phyloP scores from a whole-genome alignment of 2,329 filamentous ascomycete genomes.

The Zymoseptoria tritici region DNA sequence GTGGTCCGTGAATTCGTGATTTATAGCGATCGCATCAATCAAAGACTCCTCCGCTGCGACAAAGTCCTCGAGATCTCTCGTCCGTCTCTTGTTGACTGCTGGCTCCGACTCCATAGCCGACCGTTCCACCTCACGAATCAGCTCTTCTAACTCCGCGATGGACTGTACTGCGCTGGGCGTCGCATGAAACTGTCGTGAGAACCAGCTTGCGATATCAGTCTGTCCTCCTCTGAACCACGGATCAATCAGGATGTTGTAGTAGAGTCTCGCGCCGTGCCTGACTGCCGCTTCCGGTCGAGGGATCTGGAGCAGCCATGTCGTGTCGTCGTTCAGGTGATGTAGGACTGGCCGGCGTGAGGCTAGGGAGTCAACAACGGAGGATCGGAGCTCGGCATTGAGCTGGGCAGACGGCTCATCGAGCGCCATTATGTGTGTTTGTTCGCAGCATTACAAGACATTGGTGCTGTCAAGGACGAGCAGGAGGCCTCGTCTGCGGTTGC shows the following conservation, averaged over 20 bases:
- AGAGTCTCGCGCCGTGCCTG: slow-evolving; percentile 41
- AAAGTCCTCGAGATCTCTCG: not conserved
- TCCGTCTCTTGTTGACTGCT: slow-evolving; percentile 5
- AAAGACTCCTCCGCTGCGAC: slow-evolving; percentile 25
- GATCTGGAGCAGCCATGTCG: slow-evolving; percentile 59
- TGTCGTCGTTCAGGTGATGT: slow-evolving; percentile 60
- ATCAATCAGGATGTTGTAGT: slow-evolving; percentile 59
- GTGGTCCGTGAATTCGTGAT: slow-evolving; percentile 63
- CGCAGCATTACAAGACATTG: not conserved
- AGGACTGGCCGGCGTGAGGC: slow-evolving; percentile 46
- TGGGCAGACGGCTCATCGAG: slow-evolving; percentile 31
- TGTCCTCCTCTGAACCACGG: slow-evolving; percentile 59
- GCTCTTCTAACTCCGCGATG: slow-evolving; percentile 48
- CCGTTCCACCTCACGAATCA: slow-evolving; percentile 45
- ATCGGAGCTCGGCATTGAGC: slow-evolving; percentile 37
- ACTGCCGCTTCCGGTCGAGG: slow-evolving; percentile 44
- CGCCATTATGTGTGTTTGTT: slow-evolving; percentile 9
- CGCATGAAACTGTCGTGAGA: slow-evolving; percentile 58
- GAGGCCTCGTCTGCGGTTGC: not conserved
- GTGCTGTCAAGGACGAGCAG: not conserved
- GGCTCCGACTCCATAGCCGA: slow-evolving; percentile 26
- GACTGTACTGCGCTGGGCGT: slow-evolving; percentile 47
- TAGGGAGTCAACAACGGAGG: slow-evolving; percentile 34
- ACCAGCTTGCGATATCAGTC: slow-evolving; percentile 57
- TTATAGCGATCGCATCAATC: slow-evolving; percentile 54